phyloP scores from a whole-genome alignment of 208 protist genomes.

The Acanthamoeba sp. region DNA sequence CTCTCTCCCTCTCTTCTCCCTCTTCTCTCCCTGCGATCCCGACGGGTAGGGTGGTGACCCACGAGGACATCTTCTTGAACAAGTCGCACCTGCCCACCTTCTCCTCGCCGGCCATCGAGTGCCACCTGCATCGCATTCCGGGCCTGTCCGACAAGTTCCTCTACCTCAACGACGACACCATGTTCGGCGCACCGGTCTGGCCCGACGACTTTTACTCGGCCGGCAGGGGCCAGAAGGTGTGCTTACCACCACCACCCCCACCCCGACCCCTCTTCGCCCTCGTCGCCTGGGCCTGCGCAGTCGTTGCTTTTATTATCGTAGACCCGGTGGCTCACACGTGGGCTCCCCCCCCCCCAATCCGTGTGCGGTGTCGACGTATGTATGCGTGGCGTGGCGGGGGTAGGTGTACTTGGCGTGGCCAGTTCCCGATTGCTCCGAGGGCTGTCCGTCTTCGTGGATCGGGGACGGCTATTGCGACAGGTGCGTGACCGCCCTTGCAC shows the following conservation, averaged over 20 bases:
- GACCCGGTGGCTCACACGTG: too few relatives aligned
- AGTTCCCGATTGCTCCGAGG: slow-evolving; percentile 91
- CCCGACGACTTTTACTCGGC: slow-evolving; percentile 92
- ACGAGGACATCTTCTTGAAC: slow-evolving; percentile 89
- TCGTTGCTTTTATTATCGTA: too few relatives aligned
- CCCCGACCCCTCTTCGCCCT: background rate
- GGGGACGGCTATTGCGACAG: slow-evolving; percentile 91
- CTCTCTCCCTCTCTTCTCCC: background rate
- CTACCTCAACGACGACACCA: slow-evolving; percentile 94
- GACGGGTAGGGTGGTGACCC: slow-evolving; percentile 75
- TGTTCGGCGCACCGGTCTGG: slow-evolving; percentile 90
- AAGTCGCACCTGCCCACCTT: slow-evolving; percentile 92
- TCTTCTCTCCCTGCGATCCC: background rate
- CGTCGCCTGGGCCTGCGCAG: too few relatives aligned
- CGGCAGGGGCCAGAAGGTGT: slow-evolving; percentile 86
- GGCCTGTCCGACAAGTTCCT: slow-evolving; percentile 88
- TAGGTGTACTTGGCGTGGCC: slow-evolving; percentile 92
- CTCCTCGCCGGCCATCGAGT: slow-evolving; percentile 92
- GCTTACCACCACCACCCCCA: too few relatives aligned
- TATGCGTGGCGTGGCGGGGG: background rate
- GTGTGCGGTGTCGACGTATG: too few relatives aligned
- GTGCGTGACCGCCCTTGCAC: background rate
- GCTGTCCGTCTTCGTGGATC: slow-evolving; percentile 90
- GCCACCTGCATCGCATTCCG: slow-evolving; percentile 92
- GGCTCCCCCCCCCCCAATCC: too few relatives aligned